Percentiles rank a stretch among this genome's conserved stretches.
Conservation (phyloP, 768 basidiomycete genomes). For the Dioszegia crocea region DNA sequence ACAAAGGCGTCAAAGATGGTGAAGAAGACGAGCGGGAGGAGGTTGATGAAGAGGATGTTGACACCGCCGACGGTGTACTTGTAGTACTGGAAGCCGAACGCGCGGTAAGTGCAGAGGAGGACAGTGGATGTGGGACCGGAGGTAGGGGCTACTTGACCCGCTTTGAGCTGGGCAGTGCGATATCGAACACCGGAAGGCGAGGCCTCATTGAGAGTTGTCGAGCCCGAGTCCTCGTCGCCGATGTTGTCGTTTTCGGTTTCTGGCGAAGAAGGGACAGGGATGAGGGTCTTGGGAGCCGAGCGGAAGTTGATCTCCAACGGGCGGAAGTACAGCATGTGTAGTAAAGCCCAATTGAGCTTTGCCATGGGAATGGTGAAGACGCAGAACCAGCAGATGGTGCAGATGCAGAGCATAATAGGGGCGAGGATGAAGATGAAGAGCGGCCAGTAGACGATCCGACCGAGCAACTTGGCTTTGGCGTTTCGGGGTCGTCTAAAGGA, state of each 20-base stretch:
- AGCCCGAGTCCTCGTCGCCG: conserved; percentile 18
- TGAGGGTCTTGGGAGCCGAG: conserved; percentile 67
- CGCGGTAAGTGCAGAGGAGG: conserved; percentile 88
- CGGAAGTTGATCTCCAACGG: conserved; percentile 89
- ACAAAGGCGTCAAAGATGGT: conserved; percentile 90
- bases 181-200: conserved; percentile 55
- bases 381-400: conserved; percentile 88
- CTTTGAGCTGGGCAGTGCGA: conserved; percentile 59
- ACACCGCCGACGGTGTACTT: conserved; percentile 99
- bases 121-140: conserved; percentile 75
- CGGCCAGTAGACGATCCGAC: conserved; percentile 77
- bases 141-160: conserved; percentile 82
- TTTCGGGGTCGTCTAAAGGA: conserved; percentile 40
- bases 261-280: conserved; percentile 45
- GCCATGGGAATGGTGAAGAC: conserved; percentile 98
- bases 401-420: conserved; percentile 81
- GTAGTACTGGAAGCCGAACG: conserved; percentile 86
- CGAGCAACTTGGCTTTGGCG: conserved; percentile 52
- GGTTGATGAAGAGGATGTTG: conserved; percentile 96
- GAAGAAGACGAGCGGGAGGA: conserved; percentile 88
- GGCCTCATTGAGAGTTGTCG: conserved; percentile 16
- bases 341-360: conserved; percentile 89
- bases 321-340: conserved; percentile 71
- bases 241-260: not conserved
- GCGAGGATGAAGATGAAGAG: conserved; percentile 71